Conservation (phyloP, 2,329 filamentous ascomycete species). For the Colletotrichum caudatum region DNA sequence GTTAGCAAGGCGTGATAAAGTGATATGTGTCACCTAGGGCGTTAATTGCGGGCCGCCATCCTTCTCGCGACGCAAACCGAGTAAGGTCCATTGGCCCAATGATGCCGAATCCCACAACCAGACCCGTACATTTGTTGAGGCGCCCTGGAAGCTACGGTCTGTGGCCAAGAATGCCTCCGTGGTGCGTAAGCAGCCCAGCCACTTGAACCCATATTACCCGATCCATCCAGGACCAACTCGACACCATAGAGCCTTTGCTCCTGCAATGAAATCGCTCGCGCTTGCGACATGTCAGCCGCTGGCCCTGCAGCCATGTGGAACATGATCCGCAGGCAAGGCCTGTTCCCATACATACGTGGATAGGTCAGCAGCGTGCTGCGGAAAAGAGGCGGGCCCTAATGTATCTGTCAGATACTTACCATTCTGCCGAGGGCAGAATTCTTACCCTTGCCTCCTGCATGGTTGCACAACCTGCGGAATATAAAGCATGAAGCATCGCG, state of each 20-base stretch:
- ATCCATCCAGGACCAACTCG: not conserved
- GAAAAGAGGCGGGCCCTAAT: not conserved
- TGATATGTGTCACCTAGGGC: too few species aligned
- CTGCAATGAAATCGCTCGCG: not conserved
- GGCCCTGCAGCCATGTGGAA: constrained; percentile 17
- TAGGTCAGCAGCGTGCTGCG: not conserved
- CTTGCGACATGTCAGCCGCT: not conserved
- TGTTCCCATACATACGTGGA: not conserved
- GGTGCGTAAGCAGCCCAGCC: not conserved
- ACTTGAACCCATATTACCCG: constrained; percentile 1
- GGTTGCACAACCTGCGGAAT: not conserved
- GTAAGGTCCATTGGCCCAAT: constrained; percentile 5
- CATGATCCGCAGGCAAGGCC: not conserved
- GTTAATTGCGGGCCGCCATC: too few species aligned
- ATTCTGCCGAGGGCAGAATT: not conserved
- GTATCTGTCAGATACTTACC: not conserved
- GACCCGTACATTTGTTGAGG: not conserved
- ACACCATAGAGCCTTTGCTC: not conserved
- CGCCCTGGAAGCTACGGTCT: not conserved
- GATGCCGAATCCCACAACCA: constrained; percentile 11
- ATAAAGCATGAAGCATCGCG: constrained; percentile 11
- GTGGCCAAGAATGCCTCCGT: not conserved
- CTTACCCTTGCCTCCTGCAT: not conserved
- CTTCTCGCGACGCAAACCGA: too few species aligned
- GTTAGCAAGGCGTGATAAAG: not conserved